Evolutionary conservation across 2,329 filamentous ascomycete genomes (phyloP), one percentile per base, ranked within the genome.

Genomic region (Fusarium pseudoanthophilum): DNA sequence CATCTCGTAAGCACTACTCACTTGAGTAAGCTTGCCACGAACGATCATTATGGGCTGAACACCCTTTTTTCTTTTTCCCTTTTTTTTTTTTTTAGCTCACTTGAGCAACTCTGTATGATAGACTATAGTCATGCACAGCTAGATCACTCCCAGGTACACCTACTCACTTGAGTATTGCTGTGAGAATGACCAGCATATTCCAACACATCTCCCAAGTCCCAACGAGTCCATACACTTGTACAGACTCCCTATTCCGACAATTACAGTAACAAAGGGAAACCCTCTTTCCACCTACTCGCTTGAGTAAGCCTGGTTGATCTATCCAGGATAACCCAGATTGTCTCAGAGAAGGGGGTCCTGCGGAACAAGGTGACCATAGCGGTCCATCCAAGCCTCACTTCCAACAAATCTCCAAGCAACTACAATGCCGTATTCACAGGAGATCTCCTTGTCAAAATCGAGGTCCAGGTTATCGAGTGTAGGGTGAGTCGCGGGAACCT

Each of bases 121-220:
- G 26, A n/a, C n/a, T n/a, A n/a, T n/a, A n/a, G n/a, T 4, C 3
- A 0, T 46, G 5, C 26, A 21, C 5, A 28, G 26, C 20, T 20
- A 46, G 11, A 2, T 9, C 10, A 28, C 7, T 11, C 9, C 13
- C 18, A 21, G 1, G 9, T 21, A 4, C 4, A 15, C 11, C 9
- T 28, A 21, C 24, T 46, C 24, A 46, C 43, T 21, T 46, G 13
- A 46, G 43, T 20, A 10, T 15, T 21, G 24, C 24, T 28, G 24
- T 14, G 9, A 28, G 14, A 26, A 46, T 28, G 18, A 21, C 43
- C 43, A 15, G 20, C 24, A 28, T 8, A 21, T 14, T 28, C 24
- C 11, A 46, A 21, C 24, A 28, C 18, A 28, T 15, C 43, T 46
- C 13, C 18, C 20, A 1, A 46, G 13, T 5, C 13, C 2, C 13